Base-by-base conservation (phyloP, 306 rosid genomes). In the Cucumis hystrix region DNA sequence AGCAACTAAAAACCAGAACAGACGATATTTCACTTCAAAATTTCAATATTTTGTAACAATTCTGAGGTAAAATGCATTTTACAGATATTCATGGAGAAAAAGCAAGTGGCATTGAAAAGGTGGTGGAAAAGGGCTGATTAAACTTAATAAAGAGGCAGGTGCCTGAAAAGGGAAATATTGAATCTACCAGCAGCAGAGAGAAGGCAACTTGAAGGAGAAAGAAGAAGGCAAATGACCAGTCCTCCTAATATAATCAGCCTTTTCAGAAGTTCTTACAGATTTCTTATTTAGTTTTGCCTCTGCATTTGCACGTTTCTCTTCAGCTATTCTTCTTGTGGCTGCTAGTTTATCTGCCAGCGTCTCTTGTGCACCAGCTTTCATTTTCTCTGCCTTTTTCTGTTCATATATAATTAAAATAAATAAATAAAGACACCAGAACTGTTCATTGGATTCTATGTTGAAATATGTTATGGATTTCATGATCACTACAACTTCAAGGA, bases 301-400 rank as follows among this genome's bases (percentile, higher is more conserved):
- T 35, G 98, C 99, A 80, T 87, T 92, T 0, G 96, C 89, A 0
- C 96, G 70, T 78, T 84, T 96, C 79, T 96, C 98, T 82, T 96
- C 99, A 3, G 93, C 94, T 61, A 83, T 88, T 75, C 99, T 91
- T 79, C 81, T 86, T 0, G 98, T 87, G 18, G 92, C 74, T 10
- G 96, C 89, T 10, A 86, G 83, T 83, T 92, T 96, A 78, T 88
- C 90, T 64, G 90, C 80, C 52, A 91, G 61, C 86, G 55, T 88
- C 72, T 92, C 97, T 82, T 92, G 90, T 57, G 96, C 97, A 66
- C 89, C 57, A 23, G 91, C 88, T 80, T 96, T 96, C 87, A 87
- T 84, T 72, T 96, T 92, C 85, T 96, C 99, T 5, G 98, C 98
- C 73, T 86, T 92, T 77, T 88, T 95, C 98, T 96, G 69, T 5